phyloP scores from a whole-genome alignment of 306 rosid species.

The Boehmeria nivea region DNA sequence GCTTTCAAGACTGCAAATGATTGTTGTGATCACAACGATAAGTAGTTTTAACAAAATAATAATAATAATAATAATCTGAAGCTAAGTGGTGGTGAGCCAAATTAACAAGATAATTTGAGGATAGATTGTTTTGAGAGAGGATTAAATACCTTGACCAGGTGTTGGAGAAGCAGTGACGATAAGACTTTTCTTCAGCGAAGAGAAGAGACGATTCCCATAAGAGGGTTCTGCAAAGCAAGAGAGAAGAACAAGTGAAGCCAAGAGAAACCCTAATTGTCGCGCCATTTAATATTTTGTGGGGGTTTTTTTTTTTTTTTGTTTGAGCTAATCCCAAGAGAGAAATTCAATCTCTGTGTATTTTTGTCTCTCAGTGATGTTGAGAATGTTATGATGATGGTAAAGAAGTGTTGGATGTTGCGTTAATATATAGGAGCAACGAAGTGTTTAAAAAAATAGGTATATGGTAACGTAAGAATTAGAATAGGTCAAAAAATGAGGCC shows the following conservation, averaged over 20 bases:
- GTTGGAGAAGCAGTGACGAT: constrained; percentile 62
- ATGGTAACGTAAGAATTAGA: neutral
- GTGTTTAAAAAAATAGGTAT: neutral
- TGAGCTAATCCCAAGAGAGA: neutral
- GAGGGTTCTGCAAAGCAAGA: constrained; percentile 46
- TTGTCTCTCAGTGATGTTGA: neutral
- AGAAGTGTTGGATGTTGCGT: neutral
- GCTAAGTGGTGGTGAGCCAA: neutral
- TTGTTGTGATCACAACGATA: no score
- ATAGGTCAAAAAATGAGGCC: constrained; percentile 6
- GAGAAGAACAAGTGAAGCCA: constrained; percentile 46
- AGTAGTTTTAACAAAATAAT: neutral
- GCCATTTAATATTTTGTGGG: constrained; percentile 58
- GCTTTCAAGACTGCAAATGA: constrained; percentile 52
- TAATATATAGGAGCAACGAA: constrained; percentile 17
- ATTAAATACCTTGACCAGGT: constrained; percentile 47
- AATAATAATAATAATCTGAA: neutral
- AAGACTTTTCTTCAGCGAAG: constrained; percentile 51
- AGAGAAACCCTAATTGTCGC: constrained; percentile 32
- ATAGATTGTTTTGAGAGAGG: neutral
- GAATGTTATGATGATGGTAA: constrained; percentile 3
- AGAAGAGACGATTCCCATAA: constrained; percentile 38
- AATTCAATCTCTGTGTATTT: neutral
- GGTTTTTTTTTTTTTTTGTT: neutral
- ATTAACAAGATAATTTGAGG: neutral